Percentiles rank a stretch among this genome's conserved stretches.
Conservation (phyloP, 805 yeast genomes). For the Danielozyma ontarioensis region DNA sequence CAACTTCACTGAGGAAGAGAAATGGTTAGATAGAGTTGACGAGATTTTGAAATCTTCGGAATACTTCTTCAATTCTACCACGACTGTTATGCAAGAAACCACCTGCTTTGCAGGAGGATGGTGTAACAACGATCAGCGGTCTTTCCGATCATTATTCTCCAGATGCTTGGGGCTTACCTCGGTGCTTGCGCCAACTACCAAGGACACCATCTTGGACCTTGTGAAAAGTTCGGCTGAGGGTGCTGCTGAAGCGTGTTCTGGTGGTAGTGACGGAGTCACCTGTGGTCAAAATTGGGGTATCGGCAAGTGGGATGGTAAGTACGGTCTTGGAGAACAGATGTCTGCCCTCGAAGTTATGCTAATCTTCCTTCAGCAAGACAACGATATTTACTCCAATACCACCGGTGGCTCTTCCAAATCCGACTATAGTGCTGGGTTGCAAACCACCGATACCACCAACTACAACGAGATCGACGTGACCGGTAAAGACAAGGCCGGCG, state of each 20-base stretch:
- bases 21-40: slow-evolving; percentile 37
- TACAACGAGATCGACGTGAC: slow-evolving; percentile 44
- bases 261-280: slow-evolving; percentile 82
- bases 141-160: slow-evolving; percentile 66
- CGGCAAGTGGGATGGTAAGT: slow-evolving; percentile 53
- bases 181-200: slow-evolving; percentile 46
- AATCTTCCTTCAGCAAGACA: slow-evolving; percentile 9
- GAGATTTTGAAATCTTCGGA: slow-evolving; percentile 33
- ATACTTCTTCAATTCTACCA: slow-evolving; percentile 36
- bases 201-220: slow-evolving; percentile 35
- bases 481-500: slow-evolving; percentile 67
- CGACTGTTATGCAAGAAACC: slow-evolving; percentile 53
- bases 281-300: slow-evolving; percentile 69
- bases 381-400: slow-evolving; percentile 37
- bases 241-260: slow-evolving; percentile 67
- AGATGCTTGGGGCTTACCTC: slow-evolving; percentile 59
- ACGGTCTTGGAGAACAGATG: slow-evolving; percentile 80
- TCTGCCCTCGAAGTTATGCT: slow-evolving; percentile 61
- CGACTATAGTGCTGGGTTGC: slow-evolving; percentile 63
- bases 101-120: slow-evolving; percentile 48
- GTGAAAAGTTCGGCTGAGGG: slow-evolving; percentile 52
- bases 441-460: slow-evolving; percentile 33
- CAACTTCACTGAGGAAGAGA: slow-evolving; percentile 47
- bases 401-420: slow-evolving; percentile 72
- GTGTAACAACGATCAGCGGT: slow-evolving; percentile 74